Conservation (phyloP, 495 filamentous ascomycete genomes). For the Parmelia sp. region DNA sequence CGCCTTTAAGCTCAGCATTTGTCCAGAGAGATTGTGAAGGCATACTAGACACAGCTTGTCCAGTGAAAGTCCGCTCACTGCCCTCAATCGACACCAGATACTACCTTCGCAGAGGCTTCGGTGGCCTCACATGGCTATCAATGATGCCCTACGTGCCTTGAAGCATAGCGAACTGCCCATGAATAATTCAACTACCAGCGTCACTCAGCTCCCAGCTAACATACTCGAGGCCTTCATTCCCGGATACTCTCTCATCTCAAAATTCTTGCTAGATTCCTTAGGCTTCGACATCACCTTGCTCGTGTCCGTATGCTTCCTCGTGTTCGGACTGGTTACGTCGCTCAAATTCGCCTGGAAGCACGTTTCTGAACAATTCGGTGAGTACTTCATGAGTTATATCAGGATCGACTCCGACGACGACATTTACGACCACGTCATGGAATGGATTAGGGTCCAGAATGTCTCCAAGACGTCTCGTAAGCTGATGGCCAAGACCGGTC, state of each 20-base stretch:
- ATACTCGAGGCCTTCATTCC: slow-evolving; percentile 71
- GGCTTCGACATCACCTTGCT: slow-evolving; percentile 67
- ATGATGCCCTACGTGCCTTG: slow-evolving; percentile 18
- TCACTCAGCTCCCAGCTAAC: slow-evolving; percentile 28
- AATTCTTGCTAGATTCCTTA: slow-evolving; percentile 51
- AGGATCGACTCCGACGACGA: slow-evolving; percentile 52
- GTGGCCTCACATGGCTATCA: slow-evolving; percentile 16
- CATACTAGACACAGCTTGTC: neutral
- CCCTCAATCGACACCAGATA: neutral
- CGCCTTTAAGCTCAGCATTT: neutral
- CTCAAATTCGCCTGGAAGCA: slow-evolving; percentile 46
- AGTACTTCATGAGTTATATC: slow-evolving; percentile 50
- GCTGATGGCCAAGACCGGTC: slow-evolving; percentile 51
- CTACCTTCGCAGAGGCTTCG: neutral
- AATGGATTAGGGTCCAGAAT: slow-evolving; percentile 53
- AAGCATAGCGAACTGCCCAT: slow-evolving; percentile 12
- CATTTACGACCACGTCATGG: slow-evolving; percentile 54
- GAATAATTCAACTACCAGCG: slow-evolving; percentile 26
- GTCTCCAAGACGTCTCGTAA: slow-evolving; percentile 46
- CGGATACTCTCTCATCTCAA: slow-evolving; percentile 60
- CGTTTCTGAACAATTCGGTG: slow-evolving; percentile 34
- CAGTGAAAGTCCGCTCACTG: neutral
- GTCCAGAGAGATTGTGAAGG: neutral
- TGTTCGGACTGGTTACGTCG: slow-evolving; percentile 47
- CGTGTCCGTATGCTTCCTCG: slow-evolving; percentile 48